Percentiles rank a stretch among this genome's conserved stretches.
These are phyloP conservation scores for Eucalyptus leucophloia DNA, from an alignment of 345 rosid species.

Conservation along the genomic window DNA sequence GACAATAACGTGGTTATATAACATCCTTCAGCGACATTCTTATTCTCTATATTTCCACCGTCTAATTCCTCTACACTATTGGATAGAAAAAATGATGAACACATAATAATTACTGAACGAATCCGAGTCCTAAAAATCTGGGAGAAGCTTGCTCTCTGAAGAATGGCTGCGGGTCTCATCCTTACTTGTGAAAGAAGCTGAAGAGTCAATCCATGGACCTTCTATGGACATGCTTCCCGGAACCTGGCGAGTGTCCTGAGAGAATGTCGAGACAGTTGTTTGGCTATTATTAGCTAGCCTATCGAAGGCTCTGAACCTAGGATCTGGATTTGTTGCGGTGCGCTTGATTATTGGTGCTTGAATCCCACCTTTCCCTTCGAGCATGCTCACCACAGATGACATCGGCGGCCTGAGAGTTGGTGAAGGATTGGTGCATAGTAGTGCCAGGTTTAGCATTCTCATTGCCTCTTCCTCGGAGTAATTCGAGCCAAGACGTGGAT, in stretches of 20 bases:
- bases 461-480: slow-evolving; percentile 49
- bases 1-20: neutral
- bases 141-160: slow-evolving; percentile 18
- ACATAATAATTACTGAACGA: neutral
- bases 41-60: neutral
- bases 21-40: neutral
- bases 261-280: slow-evolving; percentile 17
- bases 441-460: slow-evolving; percentile 58
- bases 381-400: slow-evolving; percentile 78
- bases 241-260: slow-evolving; percentile 21
- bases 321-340: slow-evolving; percentile 23
- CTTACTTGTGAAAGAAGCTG: slow-evolving; percentile 16
- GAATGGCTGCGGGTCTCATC: slow-evolving; percentile 11
- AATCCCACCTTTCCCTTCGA: slow-evolving; percentile 59
- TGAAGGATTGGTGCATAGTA: slow-evolving; percentile 83
- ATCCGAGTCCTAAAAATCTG: neutral
- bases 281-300: slow-evolving; percentile 57
- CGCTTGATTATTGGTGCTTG: slow-evolving; percentile 68
- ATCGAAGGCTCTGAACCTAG: slow-evolving; percentile 77
- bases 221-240: slow-evolving; percentile 37
- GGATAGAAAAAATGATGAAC: neutral
- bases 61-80: neutral
- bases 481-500: slow-evolving; percentile 44
- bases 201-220: slow-evolving; percentile 61
- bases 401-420: slow-evolving; percentile 84